These are phyloP conservation scores for Eragrostis tef DNA, from an alignment of 202 grass and related monocot species.

Conservation along the genomic window DNA sequence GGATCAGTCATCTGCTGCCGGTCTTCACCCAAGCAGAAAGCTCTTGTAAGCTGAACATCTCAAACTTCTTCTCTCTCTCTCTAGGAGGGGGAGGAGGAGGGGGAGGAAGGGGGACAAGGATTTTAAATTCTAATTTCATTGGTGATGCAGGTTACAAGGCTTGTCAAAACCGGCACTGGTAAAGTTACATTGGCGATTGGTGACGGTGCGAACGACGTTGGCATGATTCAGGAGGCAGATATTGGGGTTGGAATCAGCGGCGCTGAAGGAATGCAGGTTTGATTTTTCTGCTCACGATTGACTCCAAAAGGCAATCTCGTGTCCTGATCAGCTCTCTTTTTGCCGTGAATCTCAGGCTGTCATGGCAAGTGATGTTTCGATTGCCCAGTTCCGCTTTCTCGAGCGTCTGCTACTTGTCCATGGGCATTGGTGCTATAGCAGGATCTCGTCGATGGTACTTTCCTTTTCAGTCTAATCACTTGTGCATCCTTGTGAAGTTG, in stretches of 20 bases:
- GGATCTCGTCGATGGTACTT: conserved; percentile 82
- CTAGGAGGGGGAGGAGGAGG: not conserved
- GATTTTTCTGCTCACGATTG: conserved; percentile 1
- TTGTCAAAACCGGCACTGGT: conserved; percentile 68
- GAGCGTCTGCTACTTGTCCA: conserved; percentile 84
- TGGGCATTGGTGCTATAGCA: conserved; percentile 95
- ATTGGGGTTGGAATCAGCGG: conserved; percentile 95
- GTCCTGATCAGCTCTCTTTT: not conserved
- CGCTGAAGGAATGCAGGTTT: conserved; percentile 96
- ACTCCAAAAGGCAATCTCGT: not conserved
- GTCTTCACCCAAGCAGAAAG: conserved; percentile 92
- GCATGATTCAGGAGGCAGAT: conserved; percentile 98
- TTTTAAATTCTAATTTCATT: not conserved
- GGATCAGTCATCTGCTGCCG: conserved; percentile 92
- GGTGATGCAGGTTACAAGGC: conserved; percentile 65
- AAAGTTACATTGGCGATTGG: conserved; percentile 84
- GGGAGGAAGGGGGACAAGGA: too few species aligned
- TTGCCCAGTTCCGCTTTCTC: conserved; percentile 89
- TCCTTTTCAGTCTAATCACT: not conserved
- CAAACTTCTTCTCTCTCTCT: not conserved
- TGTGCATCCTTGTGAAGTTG: not conserved
- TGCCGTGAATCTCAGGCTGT: conserved; percentile 60
- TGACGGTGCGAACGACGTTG: conserved; percentile 91
- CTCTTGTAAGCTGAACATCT: conserved; percentile 64
- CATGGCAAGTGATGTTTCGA: conserved; percentile 93